These are phyloP conservation scores for Miamiensis avidus DNA, from an alignment of 169 alveolate genomes.

Conservation along the genomic window DNA sequence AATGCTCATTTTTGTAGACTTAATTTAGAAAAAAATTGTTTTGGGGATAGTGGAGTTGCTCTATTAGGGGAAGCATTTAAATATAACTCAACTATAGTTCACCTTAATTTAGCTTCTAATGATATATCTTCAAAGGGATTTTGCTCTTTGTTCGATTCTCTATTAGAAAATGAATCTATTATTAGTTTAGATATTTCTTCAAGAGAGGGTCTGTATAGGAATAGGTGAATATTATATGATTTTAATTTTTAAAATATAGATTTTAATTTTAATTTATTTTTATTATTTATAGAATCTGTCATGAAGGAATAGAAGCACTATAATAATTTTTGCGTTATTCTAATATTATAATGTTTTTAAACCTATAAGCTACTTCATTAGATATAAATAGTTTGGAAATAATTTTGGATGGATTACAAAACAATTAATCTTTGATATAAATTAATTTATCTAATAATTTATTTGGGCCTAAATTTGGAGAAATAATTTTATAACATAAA, in stretches of 20 bases:
- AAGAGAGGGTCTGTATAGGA: slow-evolving; percentile 79
- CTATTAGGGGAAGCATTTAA: slow-evolving; percentile 55
- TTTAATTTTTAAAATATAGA: not conserved
- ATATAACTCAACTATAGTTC: slow-evolving; percentile 57
- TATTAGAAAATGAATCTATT: slow-evolving; percentile 56
- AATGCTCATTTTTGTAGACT: slow-evolving; percentile 45
- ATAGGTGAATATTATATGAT: slow-evolving; percentile 31
- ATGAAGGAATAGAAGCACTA: not conserved
- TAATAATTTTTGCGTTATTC: slow-evolving; percentile 52
- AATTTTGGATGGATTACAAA: slow-evolving; percentile 64
- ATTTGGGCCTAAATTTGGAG: slow-evolving; percentile 51
- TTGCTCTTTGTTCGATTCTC: slow-evolving; percentile 48
- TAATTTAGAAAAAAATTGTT: slow-evolving; percentile 62
- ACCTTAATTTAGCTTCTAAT: slow-evolving; percentile 72
- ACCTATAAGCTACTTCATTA: slow-evolving; percentile 63
- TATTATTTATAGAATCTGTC: too few species aligned
- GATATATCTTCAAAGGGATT: slow-evolving; percentile 77
- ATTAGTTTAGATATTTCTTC: slow-evolving; percentile 65
- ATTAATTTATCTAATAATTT: slow-evolving; percentile 68
- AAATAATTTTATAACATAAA: slow-evolving; percentile 59
- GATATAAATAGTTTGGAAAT: slow-evolving; percentile 62
- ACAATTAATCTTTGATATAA: slow-evolving; percentile 61
- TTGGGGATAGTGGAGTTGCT: slow-evolving; percentile 78
- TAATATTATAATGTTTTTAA: slow-evolving; percentile 57
- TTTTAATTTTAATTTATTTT: too few species aligned